Conservation (phyloP, 1,139 yeast species). For the Yamadazyma sp. region DNA sequence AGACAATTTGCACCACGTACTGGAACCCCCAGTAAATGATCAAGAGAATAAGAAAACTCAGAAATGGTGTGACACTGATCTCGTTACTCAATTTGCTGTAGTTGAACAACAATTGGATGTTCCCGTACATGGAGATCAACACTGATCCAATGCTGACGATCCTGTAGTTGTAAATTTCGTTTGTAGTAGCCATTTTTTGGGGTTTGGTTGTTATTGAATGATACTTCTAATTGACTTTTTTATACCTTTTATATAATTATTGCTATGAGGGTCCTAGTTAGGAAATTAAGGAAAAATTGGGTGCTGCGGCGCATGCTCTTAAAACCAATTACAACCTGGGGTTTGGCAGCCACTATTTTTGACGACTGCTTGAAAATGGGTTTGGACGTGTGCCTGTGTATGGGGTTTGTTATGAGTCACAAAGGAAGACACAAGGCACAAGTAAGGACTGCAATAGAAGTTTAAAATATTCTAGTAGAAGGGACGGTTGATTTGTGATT, state of each 20-base stretch:
- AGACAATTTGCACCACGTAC: conserved; percentile 49
- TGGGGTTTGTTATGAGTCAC: no score
- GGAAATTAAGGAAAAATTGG: conserved; percentile 1
- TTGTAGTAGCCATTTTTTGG: conserved; percentile 7
- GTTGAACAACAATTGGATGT: conserved; percentile 54
- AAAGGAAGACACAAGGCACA: no score
- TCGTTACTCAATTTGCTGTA: conserved; percentile 39
- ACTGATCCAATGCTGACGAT: conserved; percentile 50
- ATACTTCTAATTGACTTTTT: not conserved
- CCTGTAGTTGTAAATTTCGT: conserved; percentile 29
- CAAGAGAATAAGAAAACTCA: conserved; percentile 54
- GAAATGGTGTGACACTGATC: conserved; percentile 64
- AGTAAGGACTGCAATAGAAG: no score
- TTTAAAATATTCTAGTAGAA: no score
- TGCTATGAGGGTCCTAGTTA: conserved; percentile 3
- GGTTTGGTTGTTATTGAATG: not conserved
- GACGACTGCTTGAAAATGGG: no score
- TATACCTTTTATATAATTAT: conserved; percentile 1
- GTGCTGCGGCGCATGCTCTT: not conserved
- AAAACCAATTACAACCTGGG: no score
- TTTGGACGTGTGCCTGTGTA: no score
- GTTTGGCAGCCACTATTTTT: no score
- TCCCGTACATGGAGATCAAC: conserved; percentile 54
- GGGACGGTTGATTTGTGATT: no score
- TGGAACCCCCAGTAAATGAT: conserved; percentile 59